Evolutionary conservation across 2,329 filamentous ascomycete genomes (phyloP).

Genomic region (Gyromitra esculenta): DNA sequence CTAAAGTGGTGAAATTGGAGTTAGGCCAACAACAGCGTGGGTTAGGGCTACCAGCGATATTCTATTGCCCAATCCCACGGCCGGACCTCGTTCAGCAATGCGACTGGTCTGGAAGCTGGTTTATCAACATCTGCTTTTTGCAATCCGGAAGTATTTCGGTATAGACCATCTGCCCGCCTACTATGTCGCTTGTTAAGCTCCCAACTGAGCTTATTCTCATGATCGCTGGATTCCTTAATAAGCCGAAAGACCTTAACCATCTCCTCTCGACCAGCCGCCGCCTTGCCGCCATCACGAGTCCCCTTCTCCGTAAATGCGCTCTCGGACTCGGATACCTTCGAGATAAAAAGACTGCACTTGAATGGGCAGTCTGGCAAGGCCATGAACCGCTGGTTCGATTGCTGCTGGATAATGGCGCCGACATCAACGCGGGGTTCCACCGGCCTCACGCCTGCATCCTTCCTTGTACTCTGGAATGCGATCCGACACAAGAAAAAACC

Average conservation of each 20-base stretch:
- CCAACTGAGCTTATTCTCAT: constrained; percentile 16
- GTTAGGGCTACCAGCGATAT: background rate
- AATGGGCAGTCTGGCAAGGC: constrained; percentile 1
- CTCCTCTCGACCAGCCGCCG: constrained; percentile 6
- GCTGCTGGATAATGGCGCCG: constrained; percentile 12
- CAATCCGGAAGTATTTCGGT: background rate
- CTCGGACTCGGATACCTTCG: background rate
- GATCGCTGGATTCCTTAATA: background rate
- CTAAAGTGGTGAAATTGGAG: too few species aligned
- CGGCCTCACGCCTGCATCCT: background rate
- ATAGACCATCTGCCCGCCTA: background rate
- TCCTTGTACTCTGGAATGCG: background rate
- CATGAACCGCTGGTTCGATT: constrained; percentile 11
- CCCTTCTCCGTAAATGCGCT: background rate
- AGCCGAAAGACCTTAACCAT: background rate
- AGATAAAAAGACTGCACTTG: background rate
- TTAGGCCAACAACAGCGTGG: background rate
- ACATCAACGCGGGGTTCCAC: background rate
- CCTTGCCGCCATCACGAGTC: background rate
- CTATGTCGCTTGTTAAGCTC: background rate
- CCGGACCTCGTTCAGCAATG: too few species aligned
- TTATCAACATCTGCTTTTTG: background rate
- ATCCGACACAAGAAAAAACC: background rate
- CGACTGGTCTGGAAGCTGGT: too few species aligned
- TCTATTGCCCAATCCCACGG: too few species aligned